These are phyloP conservation scores for Lophium mytilinum DNA, from an alignment of 495 filamentous ascomycete genomes.

Conservation along the genomic window DNA sequence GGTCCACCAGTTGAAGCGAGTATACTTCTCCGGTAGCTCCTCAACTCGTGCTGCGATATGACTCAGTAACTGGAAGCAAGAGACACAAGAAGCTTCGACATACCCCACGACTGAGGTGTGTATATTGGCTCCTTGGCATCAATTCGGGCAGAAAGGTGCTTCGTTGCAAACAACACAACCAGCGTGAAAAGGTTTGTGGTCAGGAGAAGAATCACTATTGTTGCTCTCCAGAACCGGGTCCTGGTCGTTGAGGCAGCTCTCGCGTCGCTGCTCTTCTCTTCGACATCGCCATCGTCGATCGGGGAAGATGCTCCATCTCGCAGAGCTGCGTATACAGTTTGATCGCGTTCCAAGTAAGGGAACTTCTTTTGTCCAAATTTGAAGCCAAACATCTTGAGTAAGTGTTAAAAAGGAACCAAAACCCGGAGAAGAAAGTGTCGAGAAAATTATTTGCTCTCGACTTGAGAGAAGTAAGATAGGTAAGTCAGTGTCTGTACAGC, in stretches of 20 bases:
- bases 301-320: neutral
- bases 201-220: neutral
- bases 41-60: neutral
- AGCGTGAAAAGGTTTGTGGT: neutral
- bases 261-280: neutral
- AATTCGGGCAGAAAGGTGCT: neutral
- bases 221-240: no score
- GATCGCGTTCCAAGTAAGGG: neutral
- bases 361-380: neutral
- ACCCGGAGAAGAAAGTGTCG: no score
- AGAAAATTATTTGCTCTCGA: no score
- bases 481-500: no score
- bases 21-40: neutral
- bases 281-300: neutral
- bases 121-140: neutral
- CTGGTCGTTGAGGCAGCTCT: no score
- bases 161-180: neutral
- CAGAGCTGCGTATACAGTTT: neutral
- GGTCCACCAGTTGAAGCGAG: conserved; percentile 5
- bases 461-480: no score
- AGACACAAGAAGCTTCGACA: no score
- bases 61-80: neutral
- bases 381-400: conserved; percentile 1
- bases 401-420: no score
- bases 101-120: neutral